Conservation (phyloP, 257 asterid species). For the Fraxinus cuspidata region DNA sequence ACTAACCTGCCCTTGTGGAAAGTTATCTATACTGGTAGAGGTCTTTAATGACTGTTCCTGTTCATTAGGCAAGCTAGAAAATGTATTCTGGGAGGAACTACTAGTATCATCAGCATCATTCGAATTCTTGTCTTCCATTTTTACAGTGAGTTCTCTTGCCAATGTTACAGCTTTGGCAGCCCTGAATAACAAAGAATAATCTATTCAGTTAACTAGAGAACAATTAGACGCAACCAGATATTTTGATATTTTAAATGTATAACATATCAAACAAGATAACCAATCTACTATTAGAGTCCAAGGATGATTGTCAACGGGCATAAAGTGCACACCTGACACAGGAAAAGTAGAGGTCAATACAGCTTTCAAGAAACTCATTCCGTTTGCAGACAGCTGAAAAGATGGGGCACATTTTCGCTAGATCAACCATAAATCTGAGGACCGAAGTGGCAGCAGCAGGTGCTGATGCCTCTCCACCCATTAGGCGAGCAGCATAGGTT, state of each 20-base stretch:
- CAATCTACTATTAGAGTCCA: background rate
- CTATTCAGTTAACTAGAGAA: constrained; percentile 22
- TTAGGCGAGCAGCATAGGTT: constrained; percentile 98
- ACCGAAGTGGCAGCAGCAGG: constrained; percentile 99
- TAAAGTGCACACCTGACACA: constrained; percentile 75
- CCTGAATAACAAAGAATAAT: constrained; percentile 45
- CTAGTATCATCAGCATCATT: constrained; percentile 76
- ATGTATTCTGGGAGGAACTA: constrained; percentile 93
- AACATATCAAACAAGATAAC: constrained; percentile 21
- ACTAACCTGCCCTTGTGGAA: constrained; percentile 80
- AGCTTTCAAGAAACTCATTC: constrained; percentile 91
- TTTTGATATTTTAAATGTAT: constrained; percentile 17
- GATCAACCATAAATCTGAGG: constrained; percentile 98
- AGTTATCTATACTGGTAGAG: constrained; percentile 83
- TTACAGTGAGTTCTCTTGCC: constrained; percentile 76
- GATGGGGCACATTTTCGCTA: constrained; percentile 95
- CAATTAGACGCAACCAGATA: constrained; percentile 20
- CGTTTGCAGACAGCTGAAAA: constrained; percentile 93
- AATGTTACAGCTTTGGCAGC: constrained; percentile 93
- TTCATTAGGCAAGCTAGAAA: constrained; percentile 93
- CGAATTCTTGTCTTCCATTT: constrained; percentile 68
- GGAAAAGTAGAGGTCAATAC: constrained; percentile 92
- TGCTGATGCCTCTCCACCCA: constrained; percentile 99
- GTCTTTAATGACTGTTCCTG: constrained; percentile 79
- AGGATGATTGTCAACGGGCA: constrained; percentile 2